These are phyloP conservation scores for Oropetium thomaeum DNA, from an alignment of 176 grass and related monocot genomes.

Conservation along the genomic window DNA sequence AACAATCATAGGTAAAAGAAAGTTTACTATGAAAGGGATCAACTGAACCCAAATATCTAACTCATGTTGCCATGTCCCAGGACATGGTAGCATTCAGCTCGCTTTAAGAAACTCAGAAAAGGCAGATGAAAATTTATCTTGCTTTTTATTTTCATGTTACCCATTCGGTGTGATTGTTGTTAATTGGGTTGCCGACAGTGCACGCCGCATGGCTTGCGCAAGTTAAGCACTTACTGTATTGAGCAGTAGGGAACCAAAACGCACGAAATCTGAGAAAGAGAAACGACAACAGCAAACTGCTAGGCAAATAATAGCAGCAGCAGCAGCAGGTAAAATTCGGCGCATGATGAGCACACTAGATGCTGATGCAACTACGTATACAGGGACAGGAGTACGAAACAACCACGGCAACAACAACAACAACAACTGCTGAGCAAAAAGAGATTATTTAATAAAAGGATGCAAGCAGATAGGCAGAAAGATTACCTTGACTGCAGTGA, in stretches of 20 bases:
- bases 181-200: slow-evolving; percentile 16
- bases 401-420: background rate
- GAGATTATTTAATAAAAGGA: background rate
- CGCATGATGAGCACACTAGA: background rate
- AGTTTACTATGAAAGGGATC: slow-evolving; percentile 15
- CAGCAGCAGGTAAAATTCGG: background rate
- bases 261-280: background rate
- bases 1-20: background rate
- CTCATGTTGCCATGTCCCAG: background rate
- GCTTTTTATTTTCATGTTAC: background rate
- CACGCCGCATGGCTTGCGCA: background rate
- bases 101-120: slow-evolving; percentile 10
- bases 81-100: background rate
- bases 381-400: background rate
- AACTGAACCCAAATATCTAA: background rate
- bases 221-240: background rate
- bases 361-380: background rate
- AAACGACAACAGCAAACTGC: slow-evolving; percentile 8
- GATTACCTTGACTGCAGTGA: slow-evolving; percentile 21
- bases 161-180: background rate
- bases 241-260: background rate
- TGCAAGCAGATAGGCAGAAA: background rate
- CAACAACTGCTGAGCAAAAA: background rate
- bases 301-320: background rate
- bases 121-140: slow-evolving; percentile 14